Evolutionary conservation across 805 yeast species (phyloP), one percentile per base, ranked within the genome.

Genomic region (Metschnikowia continentalis): DNA sequence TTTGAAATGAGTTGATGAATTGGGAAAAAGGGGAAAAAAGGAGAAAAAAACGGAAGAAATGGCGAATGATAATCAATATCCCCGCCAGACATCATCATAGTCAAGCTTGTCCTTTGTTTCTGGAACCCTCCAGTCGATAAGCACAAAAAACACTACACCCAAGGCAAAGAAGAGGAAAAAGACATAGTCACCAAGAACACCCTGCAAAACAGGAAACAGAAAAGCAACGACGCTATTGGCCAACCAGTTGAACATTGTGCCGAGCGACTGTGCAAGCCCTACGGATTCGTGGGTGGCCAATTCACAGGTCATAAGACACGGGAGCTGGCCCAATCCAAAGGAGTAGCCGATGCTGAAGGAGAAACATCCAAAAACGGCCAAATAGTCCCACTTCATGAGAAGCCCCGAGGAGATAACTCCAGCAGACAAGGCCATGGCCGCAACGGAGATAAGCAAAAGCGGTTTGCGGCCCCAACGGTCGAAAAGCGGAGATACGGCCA

Each of bases 251-350:
- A 64, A 48, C 26, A 62, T 57, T 2, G 74, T 61, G 3, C 75
- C 76, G 32, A 68, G 53, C 2, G 72, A 63, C 54, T 71, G 76
- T 2, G 72, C 73, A 23, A 61, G 56, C 3, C 66, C 65, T 5
- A 71, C 65, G 0, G 67, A 64, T 47, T 68, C 70, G 46, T 66
- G 68, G 35, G 59, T 52, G 2, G 72, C 61, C 40, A 71, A 61
- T 49, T 72, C 76, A 11, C 69, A 62, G 1, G 70, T 58, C 71
- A 71, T 70, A 54, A 72, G 54, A 43, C 67, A 71, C 14, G 74
- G 75, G 26, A 72, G 57, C 17, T 72, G 74, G 11, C 73, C 71
- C 19, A 71, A 52, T 0, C 75, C 76, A 6, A 68, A 44, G 6
- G 74, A 62, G 50, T 61, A 71, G 19, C 72, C 70, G 42, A 67